Evolutionary conservation across 345 rosid species (phyloP), one percentile per base, ranked within the genome.

Genomic region (Moringa oleifera): DNA sequence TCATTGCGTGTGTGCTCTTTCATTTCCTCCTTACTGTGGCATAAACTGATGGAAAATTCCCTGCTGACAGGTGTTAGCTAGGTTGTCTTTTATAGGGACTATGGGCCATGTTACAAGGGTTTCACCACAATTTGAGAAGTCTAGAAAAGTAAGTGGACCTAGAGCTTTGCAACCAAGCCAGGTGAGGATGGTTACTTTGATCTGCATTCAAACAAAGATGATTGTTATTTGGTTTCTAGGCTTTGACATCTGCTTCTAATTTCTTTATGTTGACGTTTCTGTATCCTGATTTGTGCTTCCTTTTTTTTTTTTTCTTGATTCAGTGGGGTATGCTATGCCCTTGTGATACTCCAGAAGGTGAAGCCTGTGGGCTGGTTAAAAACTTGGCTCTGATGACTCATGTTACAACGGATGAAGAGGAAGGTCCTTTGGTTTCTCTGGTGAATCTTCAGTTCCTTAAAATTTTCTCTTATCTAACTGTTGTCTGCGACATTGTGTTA

Each of bases 291-390:
- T 31, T 37, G 22, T 51, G 46, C 15, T 45, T 56, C 51, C 25
- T 64, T 15, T 31, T 36, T 58, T 49, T 33, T 61, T 1, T 56
- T n/a, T n/a, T n/a, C n/a, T n/a, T n/a, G n/a, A n/a, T 6, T 62
- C 58, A 93, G 98, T 93, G 98, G 97, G 98, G 98, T 19, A 93
- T 93, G 98, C 96, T 93, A 67, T 90, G 98, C 79, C 97, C 97
- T 37, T 90, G 96, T 77, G 97, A 93, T 80, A 93, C 98, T 59
- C 98, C 97, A 7, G 97, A 93, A 80, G 97, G 97, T 6, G 97
- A 90, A 78, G 75, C 98, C 25, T 93, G 98, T 73, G 98, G 98
- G 47, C 80, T 93, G 70, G 98, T 93, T 62, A 93, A 93, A 80
- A 93, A 93, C 76, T 81, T 93, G 79, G 98, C 98, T 65, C 63